Base-by-base conservation (phyloP, 495 filamentous ascomycete species). In the Elasticomyces elasticus region DNA sequence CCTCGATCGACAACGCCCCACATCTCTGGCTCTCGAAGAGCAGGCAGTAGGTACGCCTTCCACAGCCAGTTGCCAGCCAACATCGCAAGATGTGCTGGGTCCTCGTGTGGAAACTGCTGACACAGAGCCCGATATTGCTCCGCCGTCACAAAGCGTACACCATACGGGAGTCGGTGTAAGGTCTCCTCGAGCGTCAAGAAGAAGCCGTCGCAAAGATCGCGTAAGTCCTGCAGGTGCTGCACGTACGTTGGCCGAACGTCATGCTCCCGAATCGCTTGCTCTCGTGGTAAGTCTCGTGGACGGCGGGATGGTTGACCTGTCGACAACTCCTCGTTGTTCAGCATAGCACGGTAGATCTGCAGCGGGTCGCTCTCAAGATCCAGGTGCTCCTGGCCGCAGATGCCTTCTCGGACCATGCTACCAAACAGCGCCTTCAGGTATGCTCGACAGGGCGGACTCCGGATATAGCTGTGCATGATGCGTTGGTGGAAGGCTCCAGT, bases 351-450 rank as follows among this genome's bases (percentile, higher is more conserved):
- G 70, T 99, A 96, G 47, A 99, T 99, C 61, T 96, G 91, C 74
- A 97, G 85, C 0, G 92, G 92, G 65, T 99, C 92, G 63, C 91
- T 95, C 68, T 99, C 92, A 15, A 99, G 76, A 61, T 97, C 90
- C 48, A 97, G 74, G 9, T 84, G 83, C 6, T 86, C 83, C 57
- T 95, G 94, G 27, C 95, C 91, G 42, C 96, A 83, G 65, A 97
- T 84, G 62, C 89, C 87, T 57, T 92, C 82, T 56, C 83, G 82
- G 55, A 97, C 84, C 30, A 96, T 69, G 7, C 86, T 79, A 13
- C 87, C 88, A 11, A 96, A 69, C 10, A 95, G 72, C 60, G 92
- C 86, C 28, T 86, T 80, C 63, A 97, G 76, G 69, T 87, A 99
- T 59, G 94, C 95, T 49, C 92, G 81, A 66, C 96, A 90, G 30